These are phyloP conservation scores for Ogataea ramenticola DNA, from an alignment of 805 yeast genomes.

Conservation along the genomic window DNA sequence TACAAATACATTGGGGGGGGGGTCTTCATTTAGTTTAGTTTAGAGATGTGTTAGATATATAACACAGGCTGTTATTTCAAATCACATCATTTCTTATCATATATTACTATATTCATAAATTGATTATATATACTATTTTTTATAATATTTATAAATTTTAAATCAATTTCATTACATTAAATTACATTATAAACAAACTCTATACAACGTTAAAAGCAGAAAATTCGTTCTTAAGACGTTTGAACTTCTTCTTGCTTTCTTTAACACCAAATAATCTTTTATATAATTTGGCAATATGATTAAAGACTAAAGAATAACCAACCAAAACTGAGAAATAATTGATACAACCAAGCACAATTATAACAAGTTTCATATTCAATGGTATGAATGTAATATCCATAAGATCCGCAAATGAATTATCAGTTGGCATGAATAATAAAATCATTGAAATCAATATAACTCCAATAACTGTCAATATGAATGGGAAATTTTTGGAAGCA, in stretches of 20 bases:
- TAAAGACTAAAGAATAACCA: slow-evolving; percentile 39
- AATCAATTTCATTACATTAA: background rate
- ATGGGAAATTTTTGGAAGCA: slow-evolving; percentile 59
- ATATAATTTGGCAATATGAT: slow-evolving; percentile 30
- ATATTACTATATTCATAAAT: background rate
- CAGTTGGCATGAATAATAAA: slow-evolving; percentile 49
- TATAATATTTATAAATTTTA: background rate
- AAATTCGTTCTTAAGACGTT: slow-evolving; percentile 27
- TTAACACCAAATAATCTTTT: slow-evolving; percentile 27
- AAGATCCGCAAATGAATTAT: slow-evolving; percentile 50
- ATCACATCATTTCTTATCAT: too few relatives aligned
- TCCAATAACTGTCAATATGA: slow-evolving; percentile 49
- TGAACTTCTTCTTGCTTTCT: slow-evolving; percentile 28
- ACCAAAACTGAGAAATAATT: slow-evolving; percentile 43
- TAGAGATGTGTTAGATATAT: too few relatives aligned
- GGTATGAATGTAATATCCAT: slow-evolving; percentile 72
- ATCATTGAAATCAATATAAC: slow-evolving; percentile 43
- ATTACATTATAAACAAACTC: background rate
- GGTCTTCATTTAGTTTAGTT: too few relatives aligned
- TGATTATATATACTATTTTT: background rate
- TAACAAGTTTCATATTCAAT: slow-evolving; percentile 37
- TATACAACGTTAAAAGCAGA: slow-evolving; percentile 1
- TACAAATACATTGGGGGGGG: too few relatives aligned
- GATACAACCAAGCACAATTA: slow-evolving; percentile 36
- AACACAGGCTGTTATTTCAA: too few relatives aligned